Evolutionary conservation across 352 stramenopile genomes (phyloP), one percentile per base, ranked within the genome.

Genomic region (Albugo candida): DNA sequence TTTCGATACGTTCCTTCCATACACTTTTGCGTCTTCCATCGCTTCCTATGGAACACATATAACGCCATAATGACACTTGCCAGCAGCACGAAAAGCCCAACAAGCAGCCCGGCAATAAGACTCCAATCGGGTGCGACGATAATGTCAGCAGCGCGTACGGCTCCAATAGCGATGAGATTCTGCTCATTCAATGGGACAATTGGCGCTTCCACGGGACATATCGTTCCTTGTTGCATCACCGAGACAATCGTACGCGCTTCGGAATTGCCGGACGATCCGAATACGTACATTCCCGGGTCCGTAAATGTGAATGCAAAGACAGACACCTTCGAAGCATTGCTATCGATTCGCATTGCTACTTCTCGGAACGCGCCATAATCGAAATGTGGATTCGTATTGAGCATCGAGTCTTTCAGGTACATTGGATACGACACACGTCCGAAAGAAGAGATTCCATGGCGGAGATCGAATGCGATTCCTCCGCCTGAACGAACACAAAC

Each of bases 401-500:
- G 76, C 58, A 97, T 83, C 17, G 84, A 96, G 54, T 97, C 83
- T 54, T 95, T 95, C 19, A 93, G 53, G 54, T 97, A 97, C 45
- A 95, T 69, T 3, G 89, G 89, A 48, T 94, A 97, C 14, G 67
- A 77, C 8, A n/a, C n/a, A n/a, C n/a, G n/a, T n/a, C n/a, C n/a
- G n/a, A n/a, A n/a, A n/a, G 3, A 8, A 8, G 24, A 10, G 24
- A 10, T 8, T 13, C 55, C 60, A 1, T 59, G 55, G 0, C 70
- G 67, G 13, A 97, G 63, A 53, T 96, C 81, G 51, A 95, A 96
- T 1, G 95, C 45, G 13, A 97, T 54, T 1, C 81, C 81, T 19
- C 80, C 63, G n/a, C 83, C 81, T 1, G 73, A 40, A 4, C 57
- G 59, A 1, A 96, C 59, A 46, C 83, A 96, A 1, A 93, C 53